These are phyloP conservation scores for Crucihimalaya himalaica DNA, from an alignment of 345 rosid genomes.

Conservation along the genomic window DNA sequence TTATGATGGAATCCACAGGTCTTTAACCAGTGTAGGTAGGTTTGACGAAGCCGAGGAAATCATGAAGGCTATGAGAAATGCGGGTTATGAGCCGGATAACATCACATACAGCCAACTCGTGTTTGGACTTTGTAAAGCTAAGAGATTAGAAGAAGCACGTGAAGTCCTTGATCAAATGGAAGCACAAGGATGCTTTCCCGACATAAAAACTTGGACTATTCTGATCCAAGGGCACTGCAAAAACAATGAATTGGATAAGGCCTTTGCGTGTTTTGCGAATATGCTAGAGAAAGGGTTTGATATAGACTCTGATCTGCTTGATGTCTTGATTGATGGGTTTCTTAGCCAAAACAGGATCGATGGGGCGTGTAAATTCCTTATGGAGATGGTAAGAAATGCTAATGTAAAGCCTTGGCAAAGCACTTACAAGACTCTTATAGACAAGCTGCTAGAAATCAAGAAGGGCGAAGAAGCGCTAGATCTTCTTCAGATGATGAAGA, in stretches of 20 bases:
- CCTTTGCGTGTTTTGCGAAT: conserved; percentile 56
- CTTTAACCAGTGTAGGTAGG: conserved; percentile 58
- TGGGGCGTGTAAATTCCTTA: conserved; percentile 62
- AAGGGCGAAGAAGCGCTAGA: conserved; percentile 74
- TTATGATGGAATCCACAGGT: conserved; percentile 82
- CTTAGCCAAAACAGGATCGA: conserved; percentile 56
- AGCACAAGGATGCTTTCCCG: conserved; percentile 60
- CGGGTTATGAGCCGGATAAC: conserved; percentile 79
- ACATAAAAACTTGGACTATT: conserved; percentile 87
- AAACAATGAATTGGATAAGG: conserved; percentile 62
- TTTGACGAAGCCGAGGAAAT: conserved; percentile 74
- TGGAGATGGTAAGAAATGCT: conserved; percentile 56
- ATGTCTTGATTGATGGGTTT: conserved; percentile 67
- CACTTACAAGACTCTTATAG: conserved; percentile 67
- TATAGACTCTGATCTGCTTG: conserved; percentile 68
- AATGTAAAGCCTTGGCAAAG: conserved; percentile 79
- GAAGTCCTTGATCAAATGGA: conserved; percentile 69
- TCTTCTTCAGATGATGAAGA: conserved; percentile 73
- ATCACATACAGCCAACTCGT: conserved; percentile 81
- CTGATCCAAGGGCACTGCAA: conserved; percentile 81
- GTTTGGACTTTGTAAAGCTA: conserved; percentile 84
- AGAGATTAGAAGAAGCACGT: conserved; percentile 71
- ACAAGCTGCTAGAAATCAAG: conserved; percentile 61
- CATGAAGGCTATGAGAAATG: conserved; percentile 58
- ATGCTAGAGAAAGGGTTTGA: conserved; percentile 58